Evolutionary conservation across 164 flowering plant genomes (phyloP).

Genomic region (Hamamelis virginiana): DNA sequence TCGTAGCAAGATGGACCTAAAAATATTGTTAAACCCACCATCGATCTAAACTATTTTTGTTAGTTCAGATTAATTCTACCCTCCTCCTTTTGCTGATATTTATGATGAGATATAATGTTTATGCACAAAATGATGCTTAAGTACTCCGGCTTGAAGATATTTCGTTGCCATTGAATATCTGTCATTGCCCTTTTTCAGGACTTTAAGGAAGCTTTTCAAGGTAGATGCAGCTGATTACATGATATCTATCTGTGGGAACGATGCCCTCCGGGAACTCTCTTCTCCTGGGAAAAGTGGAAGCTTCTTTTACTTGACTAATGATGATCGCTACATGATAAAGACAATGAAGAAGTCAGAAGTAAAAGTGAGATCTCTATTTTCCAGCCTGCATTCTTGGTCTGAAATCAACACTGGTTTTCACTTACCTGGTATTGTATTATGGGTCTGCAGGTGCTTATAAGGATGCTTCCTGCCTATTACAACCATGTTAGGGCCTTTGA

Average conservation of each 20-base stretch:
- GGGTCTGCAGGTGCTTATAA: constrained; percentile 42
- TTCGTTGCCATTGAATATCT: too few relatives aligned
- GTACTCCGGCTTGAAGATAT: background rate
- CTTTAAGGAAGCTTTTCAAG: constrained; percentile 72
- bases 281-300: constrained; percentile 96
- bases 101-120: too few relatives aligned
- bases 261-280: constrained; percentile 81
- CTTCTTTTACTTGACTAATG: constrained; percentile 79
- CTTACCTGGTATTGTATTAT: background rate
- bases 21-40: too few relatives aligned
- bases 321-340: constrained; percentile 90
- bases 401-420: constrained; percentile 3
- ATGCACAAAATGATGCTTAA: too few relatives aligned
- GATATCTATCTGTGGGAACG: constrained; percentile 82
- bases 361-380: constrained; percentile 42
- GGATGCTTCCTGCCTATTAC: constrained; percentile 72
- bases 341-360: constrained; percentile 86
- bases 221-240: constrained; percentile 87
- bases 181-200: constrained; percentile 34
- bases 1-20: too few relatives aligned
- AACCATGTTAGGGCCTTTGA: constrained; percentile 65
- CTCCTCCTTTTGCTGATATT: too few relatives aligned
- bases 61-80: too few relatives aligned
- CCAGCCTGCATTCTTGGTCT: background rate
- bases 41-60: too few relatives aligned